phyloP scores from a whole-genome alignment of 2,329 filamentous ascomycete genomes.

The Monascus ruber region DNA sequence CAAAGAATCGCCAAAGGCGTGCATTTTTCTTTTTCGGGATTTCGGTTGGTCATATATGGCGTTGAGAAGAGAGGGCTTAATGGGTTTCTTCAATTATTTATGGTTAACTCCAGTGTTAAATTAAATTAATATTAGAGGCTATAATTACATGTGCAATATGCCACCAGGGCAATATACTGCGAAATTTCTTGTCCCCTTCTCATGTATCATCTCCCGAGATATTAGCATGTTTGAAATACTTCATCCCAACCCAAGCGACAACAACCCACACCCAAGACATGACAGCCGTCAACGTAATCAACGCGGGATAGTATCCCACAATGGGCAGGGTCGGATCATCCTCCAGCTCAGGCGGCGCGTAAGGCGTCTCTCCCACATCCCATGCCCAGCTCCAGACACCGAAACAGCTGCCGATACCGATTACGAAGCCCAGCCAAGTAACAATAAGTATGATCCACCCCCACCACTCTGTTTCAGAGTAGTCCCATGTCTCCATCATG shows the following conservation, averaged over 20 bases:
- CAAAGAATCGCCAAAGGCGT: too few relatives aligned
- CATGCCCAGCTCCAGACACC: constrained; percentile 98
- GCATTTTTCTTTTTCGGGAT: too few relatives aligned
- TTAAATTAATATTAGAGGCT: too few relatives aligned
- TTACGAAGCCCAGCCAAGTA: constrained; percentile 92
- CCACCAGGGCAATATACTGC: too few relatives aligned
- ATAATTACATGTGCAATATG: too few relatives aligned
- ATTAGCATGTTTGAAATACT: constrained; percentile 96
- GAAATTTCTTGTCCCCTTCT: too few relatives aligned
- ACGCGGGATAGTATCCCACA: constrained; percentile 88
- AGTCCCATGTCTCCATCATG: constrained; percentile 52
- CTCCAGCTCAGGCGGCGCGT: constrained; percentile 87
- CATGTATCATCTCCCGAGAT: constrained; percentile 54
- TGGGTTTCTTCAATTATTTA: too few relatives aligned
- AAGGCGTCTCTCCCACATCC: constrained; percentile 94
- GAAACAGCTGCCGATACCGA: constrained; percentile 91
- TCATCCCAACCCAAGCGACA: constrained; percentile 97
- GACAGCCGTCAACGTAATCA: constrained; percentile 84
- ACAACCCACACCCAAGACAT: constrained; percentile 99
- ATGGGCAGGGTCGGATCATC: constrained; percentile 92
- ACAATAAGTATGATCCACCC: constrained; percentile 84
- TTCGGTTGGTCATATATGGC: too few relatives aligned
- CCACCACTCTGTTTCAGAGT: constrained; percentile 94
- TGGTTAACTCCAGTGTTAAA: too few relatives aligned
- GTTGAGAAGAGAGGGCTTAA: too few relatives aligned